Percentiles rank a stretch among this genome's conserved stretches.
phyloP scores from a whole-genome alignment of 805 yeast species.

The Starmerella stigmatis region DNA sequence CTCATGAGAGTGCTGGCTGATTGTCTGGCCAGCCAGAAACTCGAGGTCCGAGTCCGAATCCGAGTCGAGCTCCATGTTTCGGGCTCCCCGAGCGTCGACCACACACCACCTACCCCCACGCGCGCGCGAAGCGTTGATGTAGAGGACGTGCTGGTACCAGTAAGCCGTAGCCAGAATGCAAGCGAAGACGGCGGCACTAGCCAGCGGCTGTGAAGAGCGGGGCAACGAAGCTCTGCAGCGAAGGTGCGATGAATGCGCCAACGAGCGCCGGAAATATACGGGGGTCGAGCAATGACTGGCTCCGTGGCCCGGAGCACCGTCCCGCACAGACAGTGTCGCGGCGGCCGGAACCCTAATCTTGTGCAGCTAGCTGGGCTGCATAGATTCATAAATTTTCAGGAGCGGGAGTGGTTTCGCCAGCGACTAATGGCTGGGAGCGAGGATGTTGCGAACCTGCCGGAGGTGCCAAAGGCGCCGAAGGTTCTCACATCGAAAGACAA shows the following conservation, averaged over 20 bases:
- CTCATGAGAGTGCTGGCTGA: background rate
- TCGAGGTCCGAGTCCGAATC: slow-evolving; percentile 18
- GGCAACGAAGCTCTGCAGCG: too few relatives aligned
- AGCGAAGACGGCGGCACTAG: too few relatives aligned
- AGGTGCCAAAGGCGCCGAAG: slow-evolving; percentile 80
- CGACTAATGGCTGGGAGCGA: slow-evolving; percentile 9
- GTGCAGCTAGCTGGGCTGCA: background rate
- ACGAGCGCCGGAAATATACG: too few relatives aligned
- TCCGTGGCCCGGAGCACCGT: too few relatives aligned
- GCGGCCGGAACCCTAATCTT: background rate
- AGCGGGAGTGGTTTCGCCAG: background rate
- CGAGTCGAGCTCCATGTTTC: background rate
- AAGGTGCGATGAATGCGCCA: background rate
- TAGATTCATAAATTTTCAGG: background rate
- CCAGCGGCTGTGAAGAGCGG: too few relatives aligned
- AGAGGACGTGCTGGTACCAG: background rate
- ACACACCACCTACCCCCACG: background rate
- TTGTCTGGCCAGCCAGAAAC: slow-evolving; percentile 9
- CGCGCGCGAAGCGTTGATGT: background rate
- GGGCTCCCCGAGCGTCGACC: background rate
- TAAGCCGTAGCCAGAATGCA: background rate
- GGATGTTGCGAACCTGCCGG: slow-evolving; percentile 43
- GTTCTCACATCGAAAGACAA: slow-evolving; percentile 78
- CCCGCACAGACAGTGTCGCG: too few relatives aligned
- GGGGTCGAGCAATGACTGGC: too few relatives aligned